Percentiles rank a stretch among this genome's conserved stretches.
Conservation (phyloP, 192 early-diverging fungal species). For the Coemansia umbellata region DNA sequence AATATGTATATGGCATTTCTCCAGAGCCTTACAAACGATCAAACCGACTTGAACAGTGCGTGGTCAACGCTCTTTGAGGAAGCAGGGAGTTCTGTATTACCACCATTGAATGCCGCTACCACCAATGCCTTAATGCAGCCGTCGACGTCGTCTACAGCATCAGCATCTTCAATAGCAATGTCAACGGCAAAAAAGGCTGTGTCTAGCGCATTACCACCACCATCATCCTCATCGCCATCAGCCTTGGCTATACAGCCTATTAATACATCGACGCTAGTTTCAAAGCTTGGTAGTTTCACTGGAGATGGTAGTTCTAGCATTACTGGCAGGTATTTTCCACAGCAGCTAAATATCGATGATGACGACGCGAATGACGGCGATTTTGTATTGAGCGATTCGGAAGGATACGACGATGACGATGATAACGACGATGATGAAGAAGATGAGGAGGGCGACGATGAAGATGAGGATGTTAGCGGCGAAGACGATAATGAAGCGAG, state of each 20-base stretch:
- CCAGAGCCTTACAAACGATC: slow-evolving; percentile 30
- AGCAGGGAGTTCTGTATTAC: not conserved
- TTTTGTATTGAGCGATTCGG: slow-evolving; percentile 37
- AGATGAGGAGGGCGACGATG: not conserved
- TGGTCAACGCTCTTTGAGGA: slow-evolving; percentile 35
- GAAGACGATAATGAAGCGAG: not conserved
- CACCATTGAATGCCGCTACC: not conserved
- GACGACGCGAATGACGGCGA: slow-evolving; percentile 47
- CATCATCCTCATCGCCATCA: not conserved
- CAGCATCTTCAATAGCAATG: not conserved
- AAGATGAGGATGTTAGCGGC: not conserved
- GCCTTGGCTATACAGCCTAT: not conserved
- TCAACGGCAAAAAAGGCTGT: no score
- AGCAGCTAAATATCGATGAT: slow-evolving; percentile 19
- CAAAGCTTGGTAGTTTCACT: not conserved
- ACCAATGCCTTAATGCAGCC: not conserved
- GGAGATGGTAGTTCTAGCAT: no score
- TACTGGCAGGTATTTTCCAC: no score
- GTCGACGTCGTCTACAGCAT: not conserved
- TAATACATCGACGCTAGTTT: not conserved
- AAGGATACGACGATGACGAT: slow-evolving; percentile 40
- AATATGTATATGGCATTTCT: slow-evolving; percentile 40
- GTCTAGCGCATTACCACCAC: not conserved
- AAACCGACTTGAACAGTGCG: slow-evolving; percentile 15
- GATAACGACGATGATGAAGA: slow-evolving; percentile 30